These are phyloP conservation scores for Crithidia thermophila DNA, from an alignment of 208 protist species.

Conservation along the genomic window DNA sequence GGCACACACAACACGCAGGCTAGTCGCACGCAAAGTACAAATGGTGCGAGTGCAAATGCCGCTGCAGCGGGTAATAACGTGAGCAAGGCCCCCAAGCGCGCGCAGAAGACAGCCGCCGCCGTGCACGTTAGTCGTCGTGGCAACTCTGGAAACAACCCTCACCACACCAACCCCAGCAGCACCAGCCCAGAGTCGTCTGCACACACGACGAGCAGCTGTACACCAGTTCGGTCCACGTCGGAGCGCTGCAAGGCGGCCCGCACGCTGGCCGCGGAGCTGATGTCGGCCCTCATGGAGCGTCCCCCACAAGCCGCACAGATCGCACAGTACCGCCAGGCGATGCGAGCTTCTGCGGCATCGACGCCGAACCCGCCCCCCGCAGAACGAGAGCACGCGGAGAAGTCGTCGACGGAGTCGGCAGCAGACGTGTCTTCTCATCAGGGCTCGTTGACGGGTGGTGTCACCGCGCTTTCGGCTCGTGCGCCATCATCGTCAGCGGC, in stretches of 20 bases:
- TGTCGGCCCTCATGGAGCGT: conserved; percentile 51
- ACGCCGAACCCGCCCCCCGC: neutral
- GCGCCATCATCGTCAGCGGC: neutral
- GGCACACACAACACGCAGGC: too few relatives aligned
- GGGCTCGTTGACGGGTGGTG: too few relatives aligned
- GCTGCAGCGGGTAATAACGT: neutral
- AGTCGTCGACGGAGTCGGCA: neutral
- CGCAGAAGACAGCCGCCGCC: neutral
- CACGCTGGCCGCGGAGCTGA: conserved; percentile 52
- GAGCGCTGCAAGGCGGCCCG: conserved; percentile 46
- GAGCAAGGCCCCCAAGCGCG: neutral
- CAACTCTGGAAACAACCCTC: too few relatives aligned
- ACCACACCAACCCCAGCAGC: neutral
- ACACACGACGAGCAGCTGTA: neutral
- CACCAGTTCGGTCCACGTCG: neutral
- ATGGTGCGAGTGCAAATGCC: too few relatives aligned
- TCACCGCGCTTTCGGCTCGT: neutral
- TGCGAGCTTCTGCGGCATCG: neutral
- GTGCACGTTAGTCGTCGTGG: neutral
- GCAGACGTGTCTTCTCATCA: too few relatives aligned
- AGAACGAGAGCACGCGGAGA: neutral
- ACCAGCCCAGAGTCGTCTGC: neutral
- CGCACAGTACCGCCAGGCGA: conserved; percentile 21
- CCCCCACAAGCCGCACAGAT: conserved; percentile 36
- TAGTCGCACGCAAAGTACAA: too few relatives aligned